Conservation (phyloP, 2,329 filamentous ascomycete genomes). For the Ilyonectria robusta region DNA sequence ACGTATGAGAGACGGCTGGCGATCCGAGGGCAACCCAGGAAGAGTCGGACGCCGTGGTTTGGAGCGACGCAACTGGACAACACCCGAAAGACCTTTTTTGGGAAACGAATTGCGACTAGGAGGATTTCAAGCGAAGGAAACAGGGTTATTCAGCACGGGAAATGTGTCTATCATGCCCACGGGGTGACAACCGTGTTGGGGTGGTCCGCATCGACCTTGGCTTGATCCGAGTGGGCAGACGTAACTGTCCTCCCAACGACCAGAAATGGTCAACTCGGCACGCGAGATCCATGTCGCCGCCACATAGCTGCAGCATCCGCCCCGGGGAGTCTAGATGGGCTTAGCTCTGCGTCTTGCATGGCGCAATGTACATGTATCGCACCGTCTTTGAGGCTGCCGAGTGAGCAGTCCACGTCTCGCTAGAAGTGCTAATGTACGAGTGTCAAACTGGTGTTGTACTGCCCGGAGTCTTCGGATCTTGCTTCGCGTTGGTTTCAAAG, state of each 20-base stretch:
- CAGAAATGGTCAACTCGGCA: constrained; percentile 50
- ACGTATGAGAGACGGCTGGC: constrained; percentile 35
- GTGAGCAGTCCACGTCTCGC: constrained; percentile 15
- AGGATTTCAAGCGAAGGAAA: constrained; percentile 34
- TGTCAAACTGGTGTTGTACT: constrained; percentile 34
- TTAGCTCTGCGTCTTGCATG: constrained; percentile 30
- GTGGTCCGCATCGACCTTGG: constrained; percentile 41
- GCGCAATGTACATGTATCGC: constrained; percentile 41
- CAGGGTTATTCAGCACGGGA: constrained; percentile 38
- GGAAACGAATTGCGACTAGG: constrained; percentile 34
- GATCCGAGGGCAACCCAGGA: constrained; percentile 45
- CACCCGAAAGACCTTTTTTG: constrained; percentile 27
- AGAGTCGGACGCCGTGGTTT: constrained; percentile 33
- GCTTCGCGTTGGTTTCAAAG: constrained; percentile 36
- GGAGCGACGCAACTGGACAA: constrained; percentile 40
- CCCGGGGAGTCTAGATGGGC: constrained; percentile 37
- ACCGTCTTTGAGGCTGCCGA: constrained; percentile 28
- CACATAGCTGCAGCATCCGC: constrained; percentile 32
- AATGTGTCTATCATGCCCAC: constrained; percentile 44
- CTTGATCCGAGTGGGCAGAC: constrained; percentile 43
- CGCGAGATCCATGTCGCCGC: constrained; percentile 27
- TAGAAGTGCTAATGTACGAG: constrained; percentile 37
- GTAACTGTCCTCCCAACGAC: constrained; percentile 46
- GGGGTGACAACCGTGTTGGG: constrained; percentile 51
- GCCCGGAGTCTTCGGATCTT: constrained; percentile 39